Evolutionary conservation across 257 asterid genomes (phyloP).

Genomic region (Coffea eugenioides): DNA sequence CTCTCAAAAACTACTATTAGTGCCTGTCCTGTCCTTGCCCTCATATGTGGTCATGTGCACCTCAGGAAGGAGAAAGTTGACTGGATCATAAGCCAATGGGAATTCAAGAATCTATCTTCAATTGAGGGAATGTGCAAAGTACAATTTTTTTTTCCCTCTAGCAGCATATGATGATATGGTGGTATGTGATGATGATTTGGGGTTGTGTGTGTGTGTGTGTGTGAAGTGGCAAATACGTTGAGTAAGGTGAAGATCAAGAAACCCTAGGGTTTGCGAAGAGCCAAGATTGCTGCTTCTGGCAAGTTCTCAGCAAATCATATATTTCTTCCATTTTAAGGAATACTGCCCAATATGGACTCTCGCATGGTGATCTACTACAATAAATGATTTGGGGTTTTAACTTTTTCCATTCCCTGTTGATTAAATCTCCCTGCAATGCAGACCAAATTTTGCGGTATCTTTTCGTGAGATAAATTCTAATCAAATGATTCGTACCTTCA

Average conservation of each 20-base stretch:
- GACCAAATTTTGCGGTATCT: neutral
- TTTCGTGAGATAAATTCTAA: neutral
- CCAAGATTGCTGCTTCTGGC: conserved; percentile 2
- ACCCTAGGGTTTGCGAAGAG: conserved; percentile 4
- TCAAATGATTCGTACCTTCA: neutral
- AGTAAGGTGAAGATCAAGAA: neutral
- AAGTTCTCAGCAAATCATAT: neutral
- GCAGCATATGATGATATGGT: neutral
- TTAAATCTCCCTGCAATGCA: neutral
- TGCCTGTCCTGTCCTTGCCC: conserved; percentile 2
- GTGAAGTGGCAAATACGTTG: neutral
- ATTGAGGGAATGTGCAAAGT: neutral
- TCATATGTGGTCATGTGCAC: neutral
- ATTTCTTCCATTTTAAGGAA: neutral
- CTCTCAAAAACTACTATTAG: neutral
- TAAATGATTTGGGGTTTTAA: neutral
- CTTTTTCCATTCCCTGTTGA: neutral
- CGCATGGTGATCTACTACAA: conserved; percentile 1
- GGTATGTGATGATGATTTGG: neutral
- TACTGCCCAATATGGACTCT: neutral
- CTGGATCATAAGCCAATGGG: neutral
- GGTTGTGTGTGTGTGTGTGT: neutral
- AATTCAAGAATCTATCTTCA: conserved; percentile 8
- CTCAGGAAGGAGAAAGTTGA: conserved; percentile 10
- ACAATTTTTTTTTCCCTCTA: neutral